Evolutionary conservation across 2,329 filamentous ascomycete genomes (phyloP), one percentile per base, ranked within the genome.

Genomic region (Colletotrichum cereale): DNA sequence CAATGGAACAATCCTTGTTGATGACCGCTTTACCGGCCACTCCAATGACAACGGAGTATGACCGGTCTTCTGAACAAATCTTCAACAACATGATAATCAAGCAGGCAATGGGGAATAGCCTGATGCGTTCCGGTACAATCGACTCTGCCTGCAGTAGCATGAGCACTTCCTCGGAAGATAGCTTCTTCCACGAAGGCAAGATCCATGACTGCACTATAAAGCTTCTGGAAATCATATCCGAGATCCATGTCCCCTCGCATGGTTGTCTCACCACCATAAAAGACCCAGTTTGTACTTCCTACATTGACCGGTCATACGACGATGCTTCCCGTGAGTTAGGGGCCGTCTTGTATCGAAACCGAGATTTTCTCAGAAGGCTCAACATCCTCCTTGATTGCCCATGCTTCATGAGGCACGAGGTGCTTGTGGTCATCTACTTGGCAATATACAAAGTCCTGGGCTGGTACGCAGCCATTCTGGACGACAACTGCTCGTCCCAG

Each of bases 401-500:
- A 21, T 66, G 63, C 1, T 66, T 56, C 40, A 60, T 44, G 21
- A 42, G 63, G 24, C 63, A 66, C 3, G 63, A 66, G 42, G 53
- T 66, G n/a, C 11, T 66, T 10, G 63, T 66, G 3, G 29, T 66
- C 7, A 44, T 60, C 29, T 66, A 66, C 40, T 4, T 66, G 42
- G 40, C 63, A 16, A 31, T 66, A 11, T 21, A 56, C 16, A 66
- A 66, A 38, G 63, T 42, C 24, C 21, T 66, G 6, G 63, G 56
- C 52, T 66, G 63, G 63, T 66, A 66, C 12, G 63, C 63, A 1
- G 63, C 63, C 2, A 44, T 66, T 5, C 63, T 66, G 1, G 52
- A 31, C 42, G 63, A 66, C 52, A 42, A 66, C 29, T 42, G 56
- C 24, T n/a, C 40, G 42, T 47, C 42, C n/a, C 42, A 58, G 21